Evolutionary conservation across 2,329 filamentous ascomycete genomes (phyloP).

Genomic region (Sclerotinia glacialis): DNA sequence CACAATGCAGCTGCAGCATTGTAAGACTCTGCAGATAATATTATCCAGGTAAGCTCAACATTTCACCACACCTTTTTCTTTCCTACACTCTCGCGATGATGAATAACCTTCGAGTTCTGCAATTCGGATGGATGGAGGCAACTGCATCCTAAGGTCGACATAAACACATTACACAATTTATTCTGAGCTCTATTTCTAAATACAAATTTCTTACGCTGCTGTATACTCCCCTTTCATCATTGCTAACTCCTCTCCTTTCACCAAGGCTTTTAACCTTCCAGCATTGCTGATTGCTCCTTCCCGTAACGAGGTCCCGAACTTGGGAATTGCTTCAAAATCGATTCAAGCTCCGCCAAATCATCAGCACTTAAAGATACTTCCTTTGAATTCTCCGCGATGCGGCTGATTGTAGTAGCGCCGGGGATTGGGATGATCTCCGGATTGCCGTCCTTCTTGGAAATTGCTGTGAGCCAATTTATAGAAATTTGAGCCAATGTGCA

Average conservation of each 20-base stretch:
- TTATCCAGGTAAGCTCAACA: conserved; percentile 4
- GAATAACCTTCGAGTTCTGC: conserved; percentile 37
- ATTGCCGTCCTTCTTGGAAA: conserved; percentile 35
- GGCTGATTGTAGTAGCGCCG: conserved; percentile 55
- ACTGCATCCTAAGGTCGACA: conserved; percentile 32
- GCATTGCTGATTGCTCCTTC: not conserved
- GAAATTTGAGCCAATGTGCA: conserved; percentile 63
- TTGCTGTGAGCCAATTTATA: conserved; percentile 52
- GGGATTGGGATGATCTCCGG: conserved; percentile 62
- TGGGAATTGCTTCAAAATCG: conserved; percentile 49
- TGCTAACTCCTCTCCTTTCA: not conserved
- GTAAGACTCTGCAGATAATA: not conserved
- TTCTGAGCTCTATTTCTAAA: conserved; percentile 8
- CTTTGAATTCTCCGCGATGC: conserved; percentile 60
- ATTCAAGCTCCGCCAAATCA: conserved; percentile 52
- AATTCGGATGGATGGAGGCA: conserved; percentile 34
- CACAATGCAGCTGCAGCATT: not conserved
- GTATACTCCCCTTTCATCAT: not conserved
- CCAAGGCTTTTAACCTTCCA: not conserved
- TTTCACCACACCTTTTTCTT: not conserved
- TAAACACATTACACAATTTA: conserved; percentile 36
- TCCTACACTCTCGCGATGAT: conserved; percentile 27
- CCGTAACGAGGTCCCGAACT: conserved; percentile 50
- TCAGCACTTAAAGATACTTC: conserved; percentile 48
- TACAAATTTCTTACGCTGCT: not conserved